A percentile compares a stretch with the other conserved stretches of the same genome.
These are phyloP conservation scores for Eruca vesicaria DNA, from an alignment of 441 rosid genomes.

Conservation along the genomic window DNA sequence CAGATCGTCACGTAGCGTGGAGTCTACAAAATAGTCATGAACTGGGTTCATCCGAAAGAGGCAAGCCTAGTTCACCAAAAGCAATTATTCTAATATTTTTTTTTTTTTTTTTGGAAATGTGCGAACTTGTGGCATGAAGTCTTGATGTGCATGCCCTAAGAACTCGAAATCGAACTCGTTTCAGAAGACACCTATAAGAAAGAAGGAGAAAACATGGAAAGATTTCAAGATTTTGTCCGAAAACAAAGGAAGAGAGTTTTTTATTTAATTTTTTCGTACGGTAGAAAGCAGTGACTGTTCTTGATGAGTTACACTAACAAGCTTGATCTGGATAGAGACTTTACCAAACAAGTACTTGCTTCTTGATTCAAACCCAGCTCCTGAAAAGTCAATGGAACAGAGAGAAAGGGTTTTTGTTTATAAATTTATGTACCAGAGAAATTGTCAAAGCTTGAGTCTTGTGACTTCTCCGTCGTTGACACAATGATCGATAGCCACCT, in stretches of 20 bases:
- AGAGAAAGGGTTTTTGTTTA: not conserved
- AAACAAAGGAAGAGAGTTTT: slow-evolving; percentile 5
- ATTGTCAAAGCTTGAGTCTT: slow-evolving; percentile 82
- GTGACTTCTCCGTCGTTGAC: slow-evolving; percentile 75
- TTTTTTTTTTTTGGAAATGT: no score
- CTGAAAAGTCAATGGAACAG: slow-evolving; percentile 37
- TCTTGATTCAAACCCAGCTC: slow-evolving; percentile 92
- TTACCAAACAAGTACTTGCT: slow-evolving; percentile 93
- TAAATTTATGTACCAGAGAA: slow-evolving; percentile 58
- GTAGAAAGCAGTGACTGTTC: slow-evolving; percentile 91
- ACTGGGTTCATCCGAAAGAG: no score
- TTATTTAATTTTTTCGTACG: slow-evolving; percentile 40
- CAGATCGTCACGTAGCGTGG: no score
- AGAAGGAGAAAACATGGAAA: not conserved
- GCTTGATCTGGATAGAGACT: slow-evolving; percentile 84
- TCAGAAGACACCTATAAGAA: slow-evolving; percentile 88
- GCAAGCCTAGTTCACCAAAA: no score
- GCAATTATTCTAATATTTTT: no score
- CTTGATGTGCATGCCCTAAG: no score
- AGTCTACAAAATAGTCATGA: no score
- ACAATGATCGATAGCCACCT: slow-evolving; percentile 83
- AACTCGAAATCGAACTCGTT: slow-evolving; percentile 95
- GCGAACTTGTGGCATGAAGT: no score
- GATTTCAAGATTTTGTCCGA: not conserved
- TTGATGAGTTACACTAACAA: slow-evolving; percentile 79